Evolutionary conservation across 2,329 filamentous ascomycete species (phyloP), one percentile per base, ranked within the genome.

Genomic region (Ceratocystis smalleyi): DNA sequence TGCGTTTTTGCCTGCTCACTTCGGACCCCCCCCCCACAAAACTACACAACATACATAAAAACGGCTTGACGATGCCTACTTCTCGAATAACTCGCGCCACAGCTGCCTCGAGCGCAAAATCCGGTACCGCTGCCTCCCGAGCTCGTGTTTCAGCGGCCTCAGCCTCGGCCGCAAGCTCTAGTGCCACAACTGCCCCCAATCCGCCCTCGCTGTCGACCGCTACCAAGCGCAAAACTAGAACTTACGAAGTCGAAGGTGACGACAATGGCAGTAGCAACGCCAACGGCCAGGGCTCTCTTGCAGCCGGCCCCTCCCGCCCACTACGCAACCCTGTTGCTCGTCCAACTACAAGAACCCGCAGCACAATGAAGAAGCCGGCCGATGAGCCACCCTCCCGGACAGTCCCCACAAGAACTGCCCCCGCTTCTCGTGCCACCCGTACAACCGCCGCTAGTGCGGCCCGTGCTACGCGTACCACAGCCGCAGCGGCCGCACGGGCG

Each of bases 241-340:
- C 77, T 15, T 81, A 84, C 59, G 81, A 83, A 51, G 71, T 72
- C 17, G 77, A 80, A 17, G 77, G 81, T 57, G 77, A 80, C n/a
- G 75, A 76, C 57, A 73, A 76, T 49, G 72, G 76, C 66, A 73
- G 76, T 59, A 68, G 71, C 43, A 68, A 73, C 35, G 65, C 70
- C 67, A 68, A 73, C 64, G 68, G 76, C 75, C 68, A 71, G 75
- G 40, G 73, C 74, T n/a, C 75, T 82, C 19, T 35, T 17, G 35
- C 51, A 27, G 60, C 40, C n/a, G 43, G 49, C 19, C 35, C 45
- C 35, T 35, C 47, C 1, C 61, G 22, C 15, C 61, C 30, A 32
- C 62, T 15, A 54, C 47, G n/a, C n/a, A 45, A 19, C 27, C 35
- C 35, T 5, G 61, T 24, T 35, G 30, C 27, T 51, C 61, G 54